Base-by-base conservation (phyloP, 805 yeast genomes). In the Nakazawaea populi region DNA sequence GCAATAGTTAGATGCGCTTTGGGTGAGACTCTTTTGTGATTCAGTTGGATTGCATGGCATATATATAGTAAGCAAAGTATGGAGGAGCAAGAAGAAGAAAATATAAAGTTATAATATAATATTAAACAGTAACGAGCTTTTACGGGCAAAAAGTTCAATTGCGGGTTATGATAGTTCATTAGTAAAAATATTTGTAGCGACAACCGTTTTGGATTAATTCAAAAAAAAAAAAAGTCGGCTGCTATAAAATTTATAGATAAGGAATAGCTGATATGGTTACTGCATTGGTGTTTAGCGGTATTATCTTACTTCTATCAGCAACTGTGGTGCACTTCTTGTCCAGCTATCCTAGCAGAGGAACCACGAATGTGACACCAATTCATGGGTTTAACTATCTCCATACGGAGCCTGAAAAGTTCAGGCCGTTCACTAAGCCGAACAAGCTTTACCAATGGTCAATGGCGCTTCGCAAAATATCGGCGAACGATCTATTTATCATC, bases 1-100 rank as follows among this genome's bases (percentile, higher is more conserved):
- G 91, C 97, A 27, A 79, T 92, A 52, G 92, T 92, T 49, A 81
- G 95, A 67, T 90, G 97, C 73, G 96, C 97, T 1, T 69, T 94
- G 58, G 99, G 99, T 52, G 96, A 94, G 66, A 87, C 96, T 3
- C 70, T 92, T 51, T 69, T 87, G 56, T 86, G 74, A 62, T 35
- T 18, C 28, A 9, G 27, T 9, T 28, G 27, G 10, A 32, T 47
- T 11, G 30, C 10, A 18, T 39, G 34, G 24, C 24, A 18, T 18
- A 18, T 18, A 18, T 18, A 18, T 18, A 18, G 24, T 18, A 3
- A 18, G 24, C 24, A 18, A 18, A 18, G 3, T 18, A 18, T 18
- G 24, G 24, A 29, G 12, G 27, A 48, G n/a, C 41, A 30, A 24
- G 30, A 42, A 30, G 10, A 35, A 28, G n/a, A 46, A 38, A 30